Base-by-base conservation (phyloP, 1,284 basidiomycete genomes). In the Trichosporon faecale region DNA sequence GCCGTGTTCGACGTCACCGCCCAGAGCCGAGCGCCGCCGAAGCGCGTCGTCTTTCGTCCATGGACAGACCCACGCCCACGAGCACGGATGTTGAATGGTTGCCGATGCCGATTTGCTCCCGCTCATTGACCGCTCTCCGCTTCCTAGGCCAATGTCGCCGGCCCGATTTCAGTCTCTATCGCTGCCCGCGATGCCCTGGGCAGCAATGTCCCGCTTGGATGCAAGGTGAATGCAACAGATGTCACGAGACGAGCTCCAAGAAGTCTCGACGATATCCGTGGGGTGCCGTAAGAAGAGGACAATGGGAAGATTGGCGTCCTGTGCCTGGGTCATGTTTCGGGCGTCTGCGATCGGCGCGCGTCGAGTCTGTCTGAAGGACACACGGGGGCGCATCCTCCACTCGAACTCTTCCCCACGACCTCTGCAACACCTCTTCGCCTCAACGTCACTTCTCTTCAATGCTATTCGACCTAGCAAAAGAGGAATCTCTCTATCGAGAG, bases 401-500 rank as follows among this genome's bases (percentile, higher is more conserved):
- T 37, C 35, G 11, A 37, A 12, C 11, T 37, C 35, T n/a, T 44
- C 16, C 16, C n/a, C 40, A 44, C 40, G 18, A n/a, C 40, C 18
- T n/a, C 40, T 4, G 23, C 21, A 8, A 46, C 21, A 23, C n/a
- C 49, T 52, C 12, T 8, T 18, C 49, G 21, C 25, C 49, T 23
- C 7, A 11, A 49, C 5, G 7, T 52, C 21, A 11, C 21, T 11
- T 44, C 40, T 11, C 12, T 21, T 8, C 21, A 23, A 23, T 18
- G 12, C 16, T n/a, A 18, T 14, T 31, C 6, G 8, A 2, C 7
- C 3, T 5, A n/a, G 57, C 33, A 61, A 61, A 61, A 61, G 57
- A 61, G 57, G 57, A 61, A 61, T 61, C 57, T 61, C 57, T 61
- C 57, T 61, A 61, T 61, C 27, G 57, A 61, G 57, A 61, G 57